Percentiles rank a stretch among this genome's conserved stretches.
phyloP scores from a whole-genome alignment of 805 yeast species.

The Vanderwaltozyma polyspora region DNA sequence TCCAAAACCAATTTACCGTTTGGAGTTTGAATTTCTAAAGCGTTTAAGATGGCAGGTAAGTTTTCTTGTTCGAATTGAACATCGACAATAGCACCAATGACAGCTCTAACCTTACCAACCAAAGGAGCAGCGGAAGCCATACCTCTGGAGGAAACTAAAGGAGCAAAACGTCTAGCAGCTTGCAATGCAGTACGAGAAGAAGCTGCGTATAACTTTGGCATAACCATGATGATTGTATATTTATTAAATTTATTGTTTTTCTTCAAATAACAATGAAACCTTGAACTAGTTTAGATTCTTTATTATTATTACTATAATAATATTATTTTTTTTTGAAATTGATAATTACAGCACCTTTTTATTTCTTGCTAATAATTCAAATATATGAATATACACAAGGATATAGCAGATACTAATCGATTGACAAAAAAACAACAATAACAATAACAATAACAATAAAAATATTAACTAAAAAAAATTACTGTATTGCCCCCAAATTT shows the following conservation, averaged over 20 bases:
- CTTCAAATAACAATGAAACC: not conserved
- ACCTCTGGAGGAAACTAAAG: slow-evolving; percentile 39
- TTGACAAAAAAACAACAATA: too few species aligned
- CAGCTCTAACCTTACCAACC: slow-evolving; percentile 88
- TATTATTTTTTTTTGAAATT: too few species aligned
- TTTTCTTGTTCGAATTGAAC: slow-evolving; percentile 97
- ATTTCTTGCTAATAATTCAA: not conserved
- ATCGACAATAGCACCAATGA: slow-evolving; percentile 98
- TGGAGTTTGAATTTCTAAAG: slow-evolving; percentile 76
- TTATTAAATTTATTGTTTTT: not conserved
- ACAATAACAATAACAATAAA: too few species aligned
- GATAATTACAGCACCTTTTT: not conserved
- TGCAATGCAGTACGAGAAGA: slow-evolving; percentile 77
- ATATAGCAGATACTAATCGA: too few species aligned
- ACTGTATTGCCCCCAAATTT: not conserved
- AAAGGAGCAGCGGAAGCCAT: slow-evolving; percentile 35
- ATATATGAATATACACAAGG: not conserved
- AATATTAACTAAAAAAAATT: too few species aligned
- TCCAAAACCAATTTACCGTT: slow-evolving; percentile 82
- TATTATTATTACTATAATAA: too few species aligned
- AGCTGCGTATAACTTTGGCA: slow-evolving; percentile 50
- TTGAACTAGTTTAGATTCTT: too few species aligned
- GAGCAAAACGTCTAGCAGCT: slow-evolving; percentile 77
- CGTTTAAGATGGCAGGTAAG: slow-evolving; percentile 95
- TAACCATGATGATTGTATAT: slow-evolving; percentile 27